Base-by-base conservation (phyloP, 495 filamentous ascomycete species). In the Aspergillus haitiensis region DNA sequence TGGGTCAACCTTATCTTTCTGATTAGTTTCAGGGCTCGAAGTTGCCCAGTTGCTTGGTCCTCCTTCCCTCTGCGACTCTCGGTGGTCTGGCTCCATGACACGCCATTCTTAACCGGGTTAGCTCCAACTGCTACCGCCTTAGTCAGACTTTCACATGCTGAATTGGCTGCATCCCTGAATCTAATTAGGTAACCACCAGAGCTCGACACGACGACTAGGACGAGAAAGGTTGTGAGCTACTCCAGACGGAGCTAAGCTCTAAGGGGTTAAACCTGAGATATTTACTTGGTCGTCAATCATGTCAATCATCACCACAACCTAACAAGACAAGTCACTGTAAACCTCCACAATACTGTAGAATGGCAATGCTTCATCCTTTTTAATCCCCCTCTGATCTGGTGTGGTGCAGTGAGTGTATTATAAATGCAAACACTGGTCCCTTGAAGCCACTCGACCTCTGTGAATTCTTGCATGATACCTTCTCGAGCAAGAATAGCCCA, bases 191-290 rank as follows among this genome's bases (percentile, higher is more conserved):
- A 47, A 16, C 44, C 44, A 27, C 21, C n/a, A 21, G n/a, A 15
- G 6, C n/a, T 27, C 27, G 27, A 21, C 44, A 7, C 15, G 0
- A 18, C 13, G n/a, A 21, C 44, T 47, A 47, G 44, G 6, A 47
- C 44, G 27, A 47, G 44, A 47, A 47, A 10, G 44, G 44, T 9
- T 47, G n/a, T 9, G 15, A 47, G 44, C 44, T 47, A 47, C 44
- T 47, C 44, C 44, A 47, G n/a, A 47, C 44, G 21, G 21, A 27
- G 21, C 9, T 47, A 18, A 15, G n/a, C 44, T 10, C 16, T 10
- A 47, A 47, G 44, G 27, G 44, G 44, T 18, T 47, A 47, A 18
- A 18, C 27, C n/a, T 21, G 44, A 47, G 6, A 10, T 21, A 27
- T 27, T 27, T 27, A 27, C 21, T 27, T 27, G 21, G 21, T 27